A percentile compares a stretch with the other conserved stretches of the same genome.
phyloP scores from a whole-genome alignment of 306 rosid genomes.

The Fragaria ananassa region DNA sequence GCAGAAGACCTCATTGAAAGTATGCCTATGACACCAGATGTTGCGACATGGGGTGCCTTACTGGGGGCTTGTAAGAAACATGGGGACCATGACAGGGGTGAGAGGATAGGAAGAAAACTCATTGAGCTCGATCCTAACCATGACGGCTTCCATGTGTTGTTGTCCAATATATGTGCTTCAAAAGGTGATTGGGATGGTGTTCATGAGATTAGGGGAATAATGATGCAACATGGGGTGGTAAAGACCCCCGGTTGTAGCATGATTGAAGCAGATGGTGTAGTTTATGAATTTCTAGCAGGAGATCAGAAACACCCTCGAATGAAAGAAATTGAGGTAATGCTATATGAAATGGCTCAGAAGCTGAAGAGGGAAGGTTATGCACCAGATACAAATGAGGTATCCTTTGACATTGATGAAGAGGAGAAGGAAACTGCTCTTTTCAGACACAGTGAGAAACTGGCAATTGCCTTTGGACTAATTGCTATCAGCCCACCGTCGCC shows the following conservation, averaged over 20 bases:
- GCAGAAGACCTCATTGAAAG: constrained; percentile 68
- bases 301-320: constrained; percentile 62
- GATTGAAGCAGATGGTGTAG: constrained; percentile 66
- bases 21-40: constrained; percentile 78
- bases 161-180: constrained; percentile 81
- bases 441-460: constrained; percentile 79
- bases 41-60: constrained; percentile 86
- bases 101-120: constrained; percentile 72
- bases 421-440: constrained; percentile 68
- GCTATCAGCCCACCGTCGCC: constrained; percentile 50
- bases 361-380: constrained; percentile 68
- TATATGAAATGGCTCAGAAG: constrained; percentile 56
- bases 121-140: constrained; percentile 74
- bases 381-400: constrained; percentile 62
- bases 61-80: constrained; percentile 80
- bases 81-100: constrained; percentile 59
- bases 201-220: constrained; percentile 57
- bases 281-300: constrained; percentile 74
- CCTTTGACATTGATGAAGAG: constrained; percentile 72
- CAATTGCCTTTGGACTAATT: constrained; percentile 75
- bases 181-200: constrained; percentile 73
- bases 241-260: constrained; percentile 82
- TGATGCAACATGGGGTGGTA: constrained; percentile 61
- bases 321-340: constrained; percentile 55
- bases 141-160: constrained; percentile 67